Conservation (phyloP, 1,284 basidiomycete species). For the Gomphus bonarii region DNA sequence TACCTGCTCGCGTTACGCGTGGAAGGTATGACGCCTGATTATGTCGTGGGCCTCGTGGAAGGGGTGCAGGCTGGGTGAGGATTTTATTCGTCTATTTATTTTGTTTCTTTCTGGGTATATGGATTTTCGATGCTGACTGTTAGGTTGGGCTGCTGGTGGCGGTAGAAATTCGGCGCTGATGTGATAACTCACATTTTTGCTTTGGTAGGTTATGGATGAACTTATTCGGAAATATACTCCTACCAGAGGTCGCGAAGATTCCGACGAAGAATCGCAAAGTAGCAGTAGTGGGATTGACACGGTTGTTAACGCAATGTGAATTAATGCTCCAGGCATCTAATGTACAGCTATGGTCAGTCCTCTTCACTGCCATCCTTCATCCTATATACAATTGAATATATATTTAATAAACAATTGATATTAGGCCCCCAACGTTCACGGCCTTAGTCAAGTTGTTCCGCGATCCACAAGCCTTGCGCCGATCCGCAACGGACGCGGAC, state of each 20-base stretch:
- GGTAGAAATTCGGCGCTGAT: too few species aligned
- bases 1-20: conserved; percentile 69
- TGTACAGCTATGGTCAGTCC: conserved; percentile 58
- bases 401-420: neutral
- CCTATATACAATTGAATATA: neutral
- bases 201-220: conserved; percentile 71
- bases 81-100: too few species aligned
- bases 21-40: conserved; percentile 68
- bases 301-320: conserved; percentile 66
- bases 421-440: conserved; percentile 60
- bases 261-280: conserved; percentile 77
- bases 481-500: conserved; percentile 22
- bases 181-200: neutral
- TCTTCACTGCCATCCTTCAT: neutral
- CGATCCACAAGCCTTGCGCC: conserved; percentile 57
- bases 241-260: conserved; percentile 76
- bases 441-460: conserved; percentile 71
- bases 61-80: conserved; percentile 79
- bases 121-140: neutral
- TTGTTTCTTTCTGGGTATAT: neutral
- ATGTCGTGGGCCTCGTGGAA: conserved; percentile 69
- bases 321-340: conserved; percentile 57
- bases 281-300: conserved; percentile 74
- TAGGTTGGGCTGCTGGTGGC: too few species aligned
- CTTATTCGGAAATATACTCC: conserved; percentile 69